Conservation (phyloP, 768 basidiomycete genomes). For the Cystofilobasidium capitatum region DNA sequence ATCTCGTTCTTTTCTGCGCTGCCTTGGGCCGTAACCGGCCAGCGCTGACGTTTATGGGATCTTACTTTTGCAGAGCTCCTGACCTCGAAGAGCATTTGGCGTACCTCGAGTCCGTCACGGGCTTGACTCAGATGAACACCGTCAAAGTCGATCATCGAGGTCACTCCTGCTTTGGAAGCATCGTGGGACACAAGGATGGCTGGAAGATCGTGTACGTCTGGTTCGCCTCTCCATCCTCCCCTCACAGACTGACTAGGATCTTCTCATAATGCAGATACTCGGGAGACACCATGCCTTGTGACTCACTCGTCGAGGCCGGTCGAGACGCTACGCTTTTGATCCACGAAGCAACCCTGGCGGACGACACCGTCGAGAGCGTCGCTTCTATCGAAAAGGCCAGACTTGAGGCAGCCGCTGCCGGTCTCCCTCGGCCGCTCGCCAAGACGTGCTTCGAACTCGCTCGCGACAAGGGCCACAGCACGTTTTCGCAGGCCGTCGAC, state of each 20-base stretch:
- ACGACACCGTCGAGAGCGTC: conserved; percentile 55
- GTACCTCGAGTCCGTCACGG: conserved; percentile 39
- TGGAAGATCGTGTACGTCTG: conserved; percentile 65
- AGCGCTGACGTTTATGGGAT: neutral
- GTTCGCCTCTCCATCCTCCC: neutral
- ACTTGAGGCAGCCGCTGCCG: neutral
- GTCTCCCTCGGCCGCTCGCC: neutral
- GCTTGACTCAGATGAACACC: conserved; percentile 53
- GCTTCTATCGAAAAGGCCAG: conserved; percentile 10
- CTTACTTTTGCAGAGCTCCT: neutral
- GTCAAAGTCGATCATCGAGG: conserved; percentile 67
- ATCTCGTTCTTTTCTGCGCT: neutral
- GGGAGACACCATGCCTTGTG: conserved; percentile 75
- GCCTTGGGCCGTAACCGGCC: neutral
- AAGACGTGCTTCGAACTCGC: conserved; percentile 45
- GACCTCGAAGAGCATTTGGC: neutral
- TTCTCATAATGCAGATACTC: conserved; percentile 59
- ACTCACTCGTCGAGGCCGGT: conserved; percentile 57
- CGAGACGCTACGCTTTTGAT: conserved; percentile 67
- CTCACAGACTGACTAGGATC: neutral
- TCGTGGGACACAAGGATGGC: conserved; percentile 57
- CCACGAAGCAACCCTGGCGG: conserved; percentile 87
- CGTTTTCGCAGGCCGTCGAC: conserved; percentile 75
- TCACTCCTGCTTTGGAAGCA: conserved; percentile 55
- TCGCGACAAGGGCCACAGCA: conserved; percentile 69